A percentile compares a stretch with the other conserved stretches of the same genome.
Conservation (phyloP, 78 protist genomes). For the Dictyostelium citrinum region DNA sequence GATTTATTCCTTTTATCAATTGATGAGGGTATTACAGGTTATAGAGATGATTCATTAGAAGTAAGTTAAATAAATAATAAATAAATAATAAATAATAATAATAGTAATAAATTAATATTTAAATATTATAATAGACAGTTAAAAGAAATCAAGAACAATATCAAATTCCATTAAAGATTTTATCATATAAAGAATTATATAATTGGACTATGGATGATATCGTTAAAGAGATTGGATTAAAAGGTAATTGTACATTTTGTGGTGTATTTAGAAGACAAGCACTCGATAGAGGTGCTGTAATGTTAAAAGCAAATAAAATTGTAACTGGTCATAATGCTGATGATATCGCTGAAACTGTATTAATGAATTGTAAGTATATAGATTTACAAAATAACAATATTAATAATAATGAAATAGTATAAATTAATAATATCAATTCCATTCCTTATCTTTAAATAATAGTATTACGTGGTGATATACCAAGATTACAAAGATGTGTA, state of each 20-base stretch:
- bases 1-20: slow-evolving; percentile 90
- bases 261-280: slow-evolving; percentile 97
- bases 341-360: slow-evolving; percentile 95
- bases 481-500: slow-evolving; percentile 89
- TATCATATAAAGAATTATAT: slow-evolving; percentile 92
- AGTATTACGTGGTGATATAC: slow-evolving; percentile 91
- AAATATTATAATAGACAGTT: slow-evolving; percentile 81
- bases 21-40: slow-evolving; percentile 98
- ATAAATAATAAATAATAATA: neutral
- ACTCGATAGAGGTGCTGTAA: slow-evolving; percentile 91
- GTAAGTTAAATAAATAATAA: neutral
- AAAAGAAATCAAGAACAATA: slow-evolving; percentile 83
- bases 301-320: slow-evolving; percentile 78
- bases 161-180: slow-evolving; percentile 86
- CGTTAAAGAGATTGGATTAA: slow-evolving; percentile 82
- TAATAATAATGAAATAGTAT: too few relatives aligned
- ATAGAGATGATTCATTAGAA: slow-evolving; percentile 95
- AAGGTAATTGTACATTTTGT: slow-evolving; percentile 94
- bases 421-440: too few relatives aligned
- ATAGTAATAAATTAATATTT: neutral
- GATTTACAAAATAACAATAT: too few relatives aligned
- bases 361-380: slow-evolving; percentile 92
- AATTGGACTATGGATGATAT: slow-evolving; percentile 97
- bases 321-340: slow-evolving; percentile 97
- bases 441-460: neutral